These are phyloP conservation scores for Lactarius trivialis DNA, from an alignment of 768 basidiomycete species.

Conservation along the genomic window DNA sequence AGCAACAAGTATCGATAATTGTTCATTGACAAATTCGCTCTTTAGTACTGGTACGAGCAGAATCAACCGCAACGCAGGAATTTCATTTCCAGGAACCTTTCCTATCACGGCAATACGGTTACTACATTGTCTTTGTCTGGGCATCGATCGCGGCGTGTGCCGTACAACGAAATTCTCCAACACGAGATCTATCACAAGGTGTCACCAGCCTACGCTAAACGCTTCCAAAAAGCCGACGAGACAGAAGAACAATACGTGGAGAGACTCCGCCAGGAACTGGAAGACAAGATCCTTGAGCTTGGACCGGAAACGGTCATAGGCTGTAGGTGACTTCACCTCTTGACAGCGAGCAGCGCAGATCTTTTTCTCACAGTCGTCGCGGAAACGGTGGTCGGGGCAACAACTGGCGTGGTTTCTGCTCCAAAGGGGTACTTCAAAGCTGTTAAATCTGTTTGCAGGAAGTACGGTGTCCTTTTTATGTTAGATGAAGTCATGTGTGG, in stretches of 20 bases:
- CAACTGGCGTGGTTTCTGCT: slow-evolving; percentile 66
- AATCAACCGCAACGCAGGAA: slow-evolving; percentile 65
- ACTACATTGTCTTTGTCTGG: slow-evolving; percentile 60
- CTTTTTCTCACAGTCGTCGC: slow-evolving; percentile 55
- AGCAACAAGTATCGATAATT: slow-evolving; percentile 12
- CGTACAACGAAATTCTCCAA: slow-evolving; percentile 63
- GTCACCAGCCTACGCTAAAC: slow-evolving; percentile 78
- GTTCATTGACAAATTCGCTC: neutral
- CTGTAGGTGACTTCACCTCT: slow-evolving; percentile 42
- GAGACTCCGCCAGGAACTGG: slow-evolving; percentile 71
- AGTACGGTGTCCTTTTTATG: slow-evolving; percentile 67
- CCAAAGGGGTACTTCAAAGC: slow-evolving; percentile 83
- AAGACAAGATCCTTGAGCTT: slow-evolving; percentile 76
- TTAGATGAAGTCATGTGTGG: slow-evolving; percentile 92
- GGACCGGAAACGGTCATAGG: slow-evolving; percentile 79
- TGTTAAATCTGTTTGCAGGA: slow-evolving; percentile 77
- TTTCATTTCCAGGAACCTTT: slow-evolving; percentile 71
- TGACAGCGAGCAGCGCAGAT: neutral
- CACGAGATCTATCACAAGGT: slow-evolving; percentile 71
- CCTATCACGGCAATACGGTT: slow-evolving; percentile 83
- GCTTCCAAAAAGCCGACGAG: slow-evolving; percentile 66
- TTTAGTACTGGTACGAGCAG: slow-evolving; percentile 63
- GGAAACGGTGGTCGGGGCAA: slow-evolving; percentile 84
- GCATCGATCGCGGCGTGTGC: slow-evolving; percentile 60
- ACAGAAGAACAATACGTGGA: slow-evolving; percentile 75